These are phyloP conservation scores for Magnolia changhungtana DNA, from an alignment of 164 flowering plant species.

Conservation along the genomic window DNA sequence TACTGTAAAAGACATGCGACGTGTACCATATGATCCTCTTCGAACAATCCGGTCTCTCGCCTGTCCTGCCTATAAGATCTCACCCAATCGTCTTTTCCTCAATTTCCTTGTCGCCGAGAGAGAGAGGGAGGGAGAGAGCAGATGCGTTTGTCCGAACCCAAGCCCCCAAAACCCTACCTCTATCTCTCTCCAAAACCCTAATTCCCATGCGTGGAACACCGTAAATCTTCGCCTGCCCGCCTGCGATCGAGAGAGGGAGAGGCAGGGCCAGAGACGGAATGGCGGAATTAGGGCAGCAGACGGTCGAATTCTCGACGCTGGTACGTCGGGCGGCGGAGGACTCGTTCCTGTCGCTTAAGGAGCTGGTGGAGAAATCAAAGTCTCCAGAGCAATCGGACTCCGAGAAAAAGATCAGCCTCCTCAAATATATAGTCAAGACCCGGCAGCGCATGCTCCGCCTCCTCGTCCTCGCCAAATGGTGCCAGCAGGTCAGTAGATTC, in stretches of 20 bases:
- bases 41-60: not conserved
- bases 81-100: not conserved
- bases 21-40: not conserved
- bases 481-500: slow-evolving; percentile 62
- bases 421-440: slow-evolving; percentile 76
- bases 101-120: not conserved
- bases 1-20: not conserved
- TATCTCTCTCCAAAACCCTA: not conserved
- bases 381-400: slow-evolving; percentile 63
- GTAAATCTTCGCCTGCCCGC: not conserved
- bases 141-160: not conserved
- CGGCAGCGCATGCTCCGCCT: slow-evolving; percentile 98
- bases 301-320: slow-evolving; percentile 79
- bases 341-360: slow-evolving; percentile 69
- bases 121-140: not conserved
- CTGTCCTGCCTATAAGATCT: not conserved
- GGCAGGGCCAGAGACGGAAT: slow-evolving; percentile 21
- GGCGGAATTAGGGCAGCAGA: slow-evolving; percentile 88
- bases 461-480: slow-evolving; percentile 92
- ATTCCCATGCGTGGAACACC: not conserved
- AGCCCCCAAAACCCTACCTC: not conserved
- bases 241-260: not conserved
- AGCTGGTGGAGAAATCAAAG: slow-evolving; percentile 74
- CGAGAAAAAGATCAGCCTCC: slow-evolving; percentile 78
- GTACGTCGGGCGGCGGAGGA: slow-evolving; percentile 85